A percentile compares a stretch with the other conserved stretches of the same genome.
Conservation (phyloP, 2,329 filamentous ascomycete species). For the Fusarium pseudonygamai region DNA sequence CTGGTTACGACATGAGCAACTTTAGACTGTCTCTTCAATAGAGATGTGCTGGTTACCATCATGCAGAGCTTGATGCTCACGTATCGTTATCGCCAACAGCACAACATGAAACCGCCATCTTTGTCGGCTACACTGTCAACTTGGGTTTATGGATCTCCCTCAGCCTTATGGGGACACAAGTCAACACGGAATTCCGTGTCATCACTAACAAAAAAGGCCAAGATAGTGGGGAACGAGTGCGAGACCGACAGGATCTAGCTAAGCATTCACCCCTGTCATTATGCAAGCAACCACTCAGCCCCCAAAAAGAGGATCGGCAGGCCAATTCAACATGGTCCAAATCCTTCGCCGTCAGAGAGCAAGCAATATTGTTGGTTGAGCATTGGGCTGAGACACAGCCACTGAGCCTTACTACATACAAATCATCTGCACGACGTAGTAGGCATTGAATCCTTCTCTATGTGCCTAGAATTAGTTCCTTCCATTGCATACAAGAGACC, state of each 20-base stretch:
- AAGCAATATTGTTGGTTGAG: neutral
- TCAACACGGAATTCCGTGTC: neutral
- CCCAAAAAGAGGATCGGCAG: neutral
- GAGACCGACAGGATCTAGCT: neutral
- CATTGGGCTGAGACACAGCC: constrained; percentile 12
- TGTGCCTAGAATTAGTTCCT: neutral
- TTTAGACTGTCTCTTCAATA: too few species aligned
- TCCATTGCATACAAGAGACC: constrained; percentile 6
- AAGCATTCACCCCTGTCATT: neutral
- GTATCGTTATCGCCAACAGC: neutral
- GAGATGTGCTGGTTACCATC: neutral
- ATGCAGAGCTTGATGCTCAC: neutral
- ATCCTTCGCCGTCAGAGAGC: constrained; percentile 21
- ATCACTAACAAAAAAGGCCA: neutral
- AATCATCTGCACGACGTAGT: neutral
- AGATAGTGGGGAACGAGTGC: neutral
- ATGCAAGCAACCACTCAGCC: neutral
- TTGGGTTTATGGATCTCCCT: neutral
- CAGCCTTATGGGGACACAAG: neutral
- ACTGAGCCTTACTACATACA: neutral
- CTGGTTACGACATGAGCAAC: too few species aligned
- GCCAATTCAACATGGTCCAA: neutral
- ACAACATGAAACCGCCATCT: neutral
- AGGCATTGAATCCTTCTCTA: neutral
- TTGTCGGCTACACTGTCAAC: neutral